A percentile compares a stretch with the other conserved stretches of the same genome.
phyloP scores from a whole-genome alignment of 169 alveolate species.

The Cryptosporidium muris region DNA sequence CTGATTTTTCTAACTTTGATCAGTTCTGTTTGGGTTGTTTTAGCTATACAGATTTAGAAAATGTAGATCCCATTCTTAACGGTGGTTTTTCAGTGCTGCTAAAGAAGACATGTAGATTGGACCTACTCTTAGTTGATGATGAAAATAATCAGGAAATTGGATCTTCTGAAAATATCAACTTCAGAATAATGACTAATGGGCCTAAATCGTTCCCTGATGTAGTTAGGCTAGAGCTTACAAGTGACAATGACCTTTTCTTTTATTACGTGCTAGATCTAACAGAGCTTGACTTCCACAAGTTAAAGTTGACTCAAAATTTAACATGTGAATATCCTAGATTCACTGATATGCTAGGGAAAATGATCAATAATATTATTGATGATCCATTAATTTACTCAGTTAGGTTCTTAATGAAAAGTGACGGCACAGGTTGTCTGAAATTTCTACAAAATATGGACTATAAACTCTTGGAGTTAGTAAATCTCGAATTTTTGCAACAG shows the following conservation, averaged over 20 bases:
- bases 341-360: conserved; percentile 44
- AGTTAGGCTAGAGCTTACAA: conserved; percentile 46
- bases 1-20: not conserved
- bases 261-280: conserved; percentile 38
- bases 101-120: conserved; percentile 58
- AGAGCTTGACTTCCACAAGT: conserved; percentile 4
- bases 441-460: conserved; percentile 50
- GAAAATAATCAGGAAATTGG: conserved; percentile 67
- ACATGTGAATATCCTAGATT: conserved; percentile 30
- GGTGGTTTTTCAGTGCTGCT: conserved; percentile 23
- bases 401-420: conserved; percentile 24
- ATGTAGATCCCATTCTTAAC: conserved; percentile 40
- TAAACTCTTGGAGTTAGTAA: conserved; percentile 46
- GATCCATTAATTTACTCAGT: conserved; percentile 42
- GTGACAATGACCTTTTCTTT: conserved; percentile 63
- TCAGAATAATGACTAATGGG: conserved; percentile 62
- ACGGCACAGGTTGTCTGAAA: conserved; percentile 41
- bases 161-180: conserved; percentile 32
- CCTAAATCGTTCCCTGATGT: conserved; percentile 29
- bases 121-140: conserved; percentile 35
- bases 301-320: conserved; percentile 40
- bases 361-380: conserved; percentile 35
- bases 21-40: conserved; percentile 14
- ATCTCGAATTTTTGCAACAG: conserved; percentile 37
- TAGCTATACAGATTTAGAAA: conserved; percentile 42